Evolutionary conservation across 2,329 filamentous ascomycete species (phyloP), one percentile per base, ranked within the genome.

Genomic region (Pleomassaria siparia): DNA sequence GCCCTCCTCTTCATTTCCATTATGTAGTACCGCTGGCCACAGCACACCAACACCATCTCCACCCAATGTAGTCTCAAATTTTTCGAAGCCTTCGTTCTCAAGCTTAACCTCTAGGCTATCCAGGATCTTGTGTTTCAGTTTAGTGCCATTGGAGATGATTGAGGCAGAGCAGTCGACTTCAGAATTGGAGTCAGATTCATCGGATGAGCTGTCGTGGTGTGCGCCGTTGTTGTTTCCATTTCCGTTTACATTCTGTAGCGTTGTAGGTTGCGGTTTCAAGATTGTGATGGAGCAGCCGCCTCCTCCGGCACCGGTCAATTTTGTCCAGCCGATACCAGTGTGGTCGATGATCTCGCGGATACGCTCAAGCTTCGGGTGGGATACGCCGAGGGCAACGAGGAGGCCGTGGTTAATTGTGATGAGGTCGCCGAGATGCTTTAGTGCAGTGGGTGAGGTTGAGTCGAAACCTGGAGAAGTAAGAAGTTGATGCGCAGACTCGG

Each of bases 271-370:
- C 0, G 89, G 88, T 55, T 86, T 87, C 40, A 99, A 77, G 3
- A 99, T 76, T 0, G 92, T 95, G 58, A 99, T 97, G 2, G 91
- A 92, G 71, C 95, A 97, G 2, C 94, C 94, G 47, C 94, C 95
- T 11, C 94, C 95, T 18, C 94, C 94, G 1, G 94, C 94, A 26
- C 94, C 94, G 0, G 94, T 99, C 47, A 99, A 80, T 71, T 99
- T 99, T 11, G 94, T 96, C 91, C 91, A 99, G 24, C 94, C 94
- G 46, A 96, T 88, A 32, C 87, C 88, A 47, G 90, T 83, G 59
- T 94, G 85, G 58, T 99, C 92, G 40, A 72, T 73, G 35, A 99
- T 77, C 72, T 96, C 92, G 53, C 94, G 85, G 59, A 99, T 85
- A 25, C 92, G 84, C 73, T 99, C 94, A 21, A 99, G 80, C 39